Evolutionary conservation across 2,329 filamentous ascomycete genomes (phyloP).

Genomic region (Alternaria incomplexa): DNA sequence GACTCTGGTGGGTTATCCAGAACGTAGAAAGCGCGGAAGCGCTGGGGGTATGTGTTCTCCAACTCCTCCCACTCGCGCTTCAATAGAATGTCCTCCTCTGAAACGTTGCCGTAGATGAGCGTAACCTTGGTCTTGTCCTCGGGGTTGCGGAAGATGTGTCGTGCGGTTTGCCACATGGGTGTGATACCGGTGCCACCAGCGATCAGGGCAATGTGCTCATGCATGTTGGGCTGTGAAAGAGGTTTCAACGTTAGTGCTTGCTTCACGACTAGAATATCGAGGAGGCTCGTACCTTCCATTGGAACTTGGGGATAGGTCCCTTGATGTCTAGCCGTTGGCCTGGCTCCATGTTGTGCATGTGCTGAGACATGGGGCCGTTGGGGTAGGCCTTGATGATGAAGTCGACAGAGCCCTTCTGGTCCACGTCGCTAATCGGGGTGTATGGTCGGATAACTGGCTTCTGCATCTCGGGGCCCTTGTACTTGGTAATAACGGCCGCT

Average conservation of each 20-base stretch:
- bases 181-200: conserved; percentile 98
- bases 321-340: conserved; percentile 90
- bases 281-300: conserved; percentile 62
- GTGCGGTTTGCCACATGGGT: conserved; percentile 94
- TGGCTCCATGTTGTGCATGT: conserved; percentile 81
- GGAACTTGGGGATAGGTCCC: conserved; percentile 93
- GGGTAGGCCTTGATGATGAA: conserved; percentile 93
- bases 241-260: not conserved
- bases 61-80: conserved; percentile 83
- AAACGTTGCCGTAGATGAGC: conserved; percentile 88
- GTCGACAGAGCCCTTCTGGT: conserved; percentile 79
- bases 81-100: conserved; percentile 88
- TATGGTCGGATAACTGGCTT: conserved; percentile 92
- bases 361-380: conserved; percentile 86
- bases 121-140: conserved; percentile 98
- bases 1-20: conserved; percentile 82
- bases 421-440: conserved; percentile 89
- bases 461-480: conserved; percentile 78
- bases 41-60: conserved; percentile 93
- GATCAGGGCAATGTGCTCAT: conserved; percentile 82
- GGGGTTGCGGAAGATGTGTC: conserved; percentile 93
- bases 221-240: conserved; percentile 72
- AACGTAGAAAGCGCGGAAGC: conserved; percentile 94
- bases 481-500: conserved; percentile 88
- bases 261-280: not conserved